Conservation (phyloP, 2,329 filamentous ascomycete species). For the Colletotrichum musicola region DNA sequence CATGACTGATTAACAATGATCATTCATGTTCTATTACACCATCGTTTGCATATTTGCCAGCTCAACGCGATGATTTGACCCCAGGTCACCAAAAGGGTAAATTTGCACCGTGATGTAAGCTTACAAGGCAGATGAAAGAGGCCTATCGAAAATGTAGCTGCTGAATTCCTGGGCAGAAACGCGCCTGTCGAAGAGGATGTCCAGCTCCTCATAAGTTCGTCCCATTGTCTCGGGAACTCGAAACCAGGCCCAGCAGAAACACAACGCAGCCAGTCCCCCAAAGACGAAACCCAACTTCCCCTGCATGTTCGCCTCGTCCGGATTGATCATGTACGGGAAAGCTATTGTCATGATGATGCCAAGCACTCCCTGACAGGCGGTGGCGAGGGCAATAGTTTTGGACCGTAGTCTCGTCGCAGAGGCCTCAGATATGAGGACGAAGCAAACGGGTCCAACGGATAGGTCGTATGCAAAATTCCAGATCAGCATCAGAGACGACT, state of each 20-base stretch:
- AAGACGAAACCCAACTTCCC: slow-evolving; percentile 48
- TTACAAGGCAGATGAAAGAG: neutral
- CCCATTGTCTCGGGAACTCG: slow-evolving; percentile 44
- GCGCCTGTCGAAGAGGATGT: slow-evolving; percentile 49
- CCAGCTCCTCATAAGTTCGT: slow-evolving; percentile 44
- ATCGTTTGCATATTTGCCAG: too few species aligned
- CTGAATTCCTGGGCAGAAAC: slow-evolving; percentile 49
- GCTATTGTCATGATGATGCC: slow-evolving; percentile 50
- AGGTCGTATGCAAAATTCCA: slow-evolving; percentile 53
- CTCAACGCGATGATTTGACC: too few species aligned
- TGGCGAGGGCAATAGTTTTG: slow-evolving; percentile 59
- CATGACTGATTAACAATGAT: too few species aligned
- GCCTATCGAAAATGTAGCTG: slow-evolving; percentile 50
- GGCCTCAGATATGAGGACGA: slow-evolving; percentile 68
- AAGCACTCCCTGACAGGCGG: slow-evolving; percentile 55
- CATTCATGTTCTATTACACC: too few species aligned
- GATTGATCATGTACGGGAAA: slow-evolving; percentile 46
- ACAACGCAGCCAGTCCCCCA: slow-evolving; percentile 40
- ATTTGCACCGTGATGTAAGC: neutral
- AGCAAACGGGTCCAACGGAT: slow-evolving; percentile 49
- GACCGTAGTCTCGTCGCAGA: slow-evolving; percentile 59
- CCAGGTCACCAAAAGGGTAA: too few species aligned
- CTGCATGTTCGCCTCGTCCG: slow-evolving; percentile 49
- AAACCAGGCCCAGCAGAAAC: slow-evolving; percentile 44
- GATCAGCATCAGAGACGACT: slow-evolving; percentile 62